Conservation (phyloP, 2,329 filamentous ascomycete species). For the Neocatenulostroma microsporum region DNA sequence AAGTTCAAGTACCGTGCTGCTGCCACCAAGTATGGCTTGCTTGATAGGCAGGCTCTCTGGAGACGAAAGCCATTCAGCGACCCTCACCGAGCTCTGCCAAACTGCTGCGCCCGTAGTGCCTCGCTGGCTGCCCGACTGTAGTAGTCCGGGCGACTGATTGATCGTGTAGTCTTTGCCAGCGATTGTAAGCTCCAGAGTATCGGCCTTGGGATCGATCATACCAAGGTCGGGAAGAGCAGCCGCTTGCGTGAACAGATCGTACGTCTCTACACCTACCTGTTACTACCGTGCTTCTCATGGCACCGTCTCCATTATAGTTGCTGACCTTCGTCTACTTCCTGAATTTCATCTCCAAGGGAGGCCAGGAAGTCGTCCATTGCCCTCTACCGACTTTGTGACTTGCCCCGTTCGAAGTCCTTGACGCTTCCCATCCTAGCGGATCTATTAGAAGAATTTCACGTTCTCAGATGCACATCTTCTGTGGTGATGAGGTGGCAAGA, state of each 20-base stretch:
- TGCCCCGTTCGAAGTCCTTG: too few species aligned
- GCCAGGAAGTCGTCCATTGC: constrained; percentile 3
- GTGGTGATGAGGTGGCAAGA: too few species aligned
- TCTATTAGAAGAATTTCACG: too few species aligned
- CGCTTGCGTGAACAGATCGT: constrained; percentile 69
- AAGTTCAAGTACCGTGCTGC: constrained; percentile 65
- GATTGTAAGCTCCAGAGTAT: constrained; percentile 48
- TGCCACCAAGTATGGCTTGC: constrained; percentile 43
- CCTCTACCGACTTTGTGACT: too few species aligned
- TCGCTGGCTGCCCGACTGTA: constrained; percentile 65
- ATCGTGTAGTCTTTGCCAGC: constrained; percentile 64
- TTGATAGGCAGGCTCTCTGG: constrained; percentile 56
- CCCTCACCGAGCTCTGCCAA: constrained; percentile 81
- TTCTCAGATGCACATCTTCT: too few species aligned
- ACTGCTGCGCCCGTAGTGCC: constrained; percentile 73
- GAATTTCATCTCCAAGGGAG: constrained; percentile 5
- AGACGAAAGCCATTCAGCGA: constrained; percentile 71
- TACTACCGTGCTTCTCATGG: too few species aligned
- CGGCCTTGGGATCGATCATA: constrained; percentile 67
- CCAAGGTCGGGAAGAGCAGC: constrained; percentile 72
- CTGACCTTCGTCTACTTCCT: constrained; percentile 11
- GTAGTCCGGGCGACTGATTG: constrained; percentile 72
- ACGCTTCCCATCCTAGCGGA: too few species aligned
- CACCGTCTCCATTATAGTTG: too few species aligned
- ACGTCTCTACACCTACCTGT: constrained; percentile 72